phyloP scores from a whole-genome alignment of 805 yeast species.

The Sugiyamaella qingdaonensis region DNA sequence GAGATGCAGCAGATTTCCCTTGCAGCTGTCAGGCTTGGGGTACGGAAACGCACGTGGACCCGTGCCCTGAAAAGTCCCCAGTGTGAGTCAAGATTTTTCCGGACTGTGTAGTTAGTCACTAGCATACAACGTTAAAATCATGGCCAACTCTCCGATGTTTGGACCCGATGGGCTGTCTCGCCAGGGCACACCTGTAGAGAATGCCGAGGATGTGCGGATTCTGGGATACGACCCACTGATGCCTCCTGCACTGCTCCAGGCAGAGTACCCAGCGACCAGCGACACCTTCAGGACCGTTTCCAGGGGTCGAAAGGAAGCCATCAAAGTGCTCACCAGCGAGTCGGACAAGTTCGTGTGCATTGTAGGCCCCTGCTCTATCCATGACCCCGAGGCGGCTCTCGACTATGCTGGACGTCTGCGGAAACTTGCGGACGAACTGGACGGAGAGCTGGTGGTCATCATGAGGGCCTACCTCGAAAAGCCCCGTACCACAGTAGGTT shows the following conservation, averaged over 20 bases:
- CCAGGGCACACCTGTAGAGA: slow-evolving; percentile 39
- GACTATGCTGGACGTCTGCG: slow-evolving; percentile 76
- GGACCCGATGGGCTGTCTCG: slow-evolving; percentile 35
- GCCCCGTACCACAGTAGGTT: slow-evolving; percentile 98
- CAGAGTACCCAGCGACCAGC: slow-evolving; percentile 67
- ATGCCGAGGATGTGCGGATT: slow-evolving; percentile 46
- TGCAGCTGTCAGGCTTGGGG: neutral
- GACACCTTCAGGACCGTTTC: slow-evolving; percentile 59
- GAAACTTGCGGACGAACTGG: slow-evolving; percentile 62
- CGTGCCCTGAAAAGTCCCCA: slow-evolving; percentile 3
- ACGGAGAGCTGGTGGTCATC: slow-evolving; percentile 72
- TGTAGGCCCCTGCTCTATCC: slow-evolving; percentile 97
- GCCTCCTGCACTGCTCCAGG: slow-evolving; percentile 86
- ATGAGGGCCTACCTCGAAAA: slow-evolving; percentile 98
- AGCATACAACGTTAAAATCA: neutral
- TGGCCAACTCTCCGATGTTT: slow-evolving; percentile 28
- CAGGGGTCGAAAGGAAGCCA: slow-evolving; percentile 73
- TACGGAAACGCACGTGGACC: slow-evolving; percentile 3
- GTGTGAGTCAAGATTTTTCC: slow-evolving; percentile 1
- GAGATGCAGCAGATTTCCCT: too few species aligned
- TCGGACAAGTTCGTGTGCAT: slow-evolving; percentile 84
- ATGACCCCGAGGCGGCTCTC: slow-evolving; percentile 82
- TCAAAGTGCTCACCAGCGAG: slow-evolving; percentile 63
- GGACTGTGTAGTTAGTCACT: neutral
- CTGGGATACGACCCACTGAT: slow-evolving; percentile 91